Percentiles rank a stretch among this genome's conserved stretches.
These are phyloP conservation scores for Piromyces finnis DNA, from an alignment of 192 early-diverging fungal genomes.

Conservation along the genomic window DNA sequence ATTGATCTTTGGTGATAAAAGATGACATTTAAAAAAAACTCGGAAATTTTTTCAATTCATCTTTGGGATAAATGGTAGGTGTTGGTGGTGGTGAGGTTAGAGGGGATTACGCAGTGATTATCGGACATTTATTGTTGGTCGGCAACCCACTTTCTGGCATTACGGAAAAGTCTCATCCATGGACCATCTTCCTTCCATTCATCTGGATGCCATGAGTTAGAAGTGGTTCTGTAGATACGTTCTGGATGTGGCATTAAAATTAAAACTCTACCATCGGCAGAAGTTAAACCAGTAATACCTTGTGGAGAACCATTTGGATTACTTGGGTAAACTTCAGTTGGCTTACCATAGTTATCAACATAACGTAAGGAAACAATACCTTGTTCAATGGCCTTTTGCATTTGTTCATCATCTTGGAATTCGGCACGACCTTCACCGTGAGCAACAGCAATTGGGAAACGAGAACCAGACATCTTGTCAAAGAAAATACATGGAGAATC, in stretches of 20 bases:
- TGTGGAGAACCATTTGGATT: constrained; percentile 89
- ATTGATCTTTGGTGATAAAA: no score
- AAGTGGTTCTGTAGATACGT: constrained; percentile 59
- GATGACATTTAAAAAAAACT: no score
- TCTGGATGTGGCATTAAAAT: constrained; percentile 99
- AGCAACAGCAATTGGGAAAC: constrained; percentile 82
- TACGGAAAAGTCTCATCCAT: constrained; percentile 86
- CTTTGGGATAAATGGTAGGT: no score
- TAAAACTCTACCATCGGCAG: constrained; percentile 71
- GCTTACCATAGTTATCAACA: constrained; percentile 69
- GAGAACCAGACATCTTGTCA: constrained; percentile 73
- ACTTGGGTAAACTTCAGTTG: constrained; percentile 70
- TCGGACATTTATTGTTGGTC: background rate
- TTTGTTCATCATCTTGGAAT: constrained; percentile 31
- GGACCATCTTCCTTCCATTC: constrained; percentile 34
- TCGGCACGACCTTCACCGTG: constrained; percentile 93
- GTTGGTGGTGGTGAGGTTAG: no score
- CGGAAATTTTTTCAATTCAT: no score
- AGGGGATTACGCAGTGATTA: no score
- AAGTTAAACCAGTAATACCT: constrained; percentile 75
- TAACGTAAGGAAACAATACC: constrained; percentile 53
- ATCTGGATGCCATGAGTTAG: constrained; percentile 75
- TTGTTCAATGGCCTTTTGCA: constrained; percentile 4
- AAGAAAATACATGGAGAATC: constrained; percentile 56
- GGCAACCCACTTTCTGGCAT: constrained; percentile 74